Evolutionary conservation across 2,329 filamentous ascomycete genomes (phyloP).

Genomic region (Hymenoscyphus scutula): DNA sequence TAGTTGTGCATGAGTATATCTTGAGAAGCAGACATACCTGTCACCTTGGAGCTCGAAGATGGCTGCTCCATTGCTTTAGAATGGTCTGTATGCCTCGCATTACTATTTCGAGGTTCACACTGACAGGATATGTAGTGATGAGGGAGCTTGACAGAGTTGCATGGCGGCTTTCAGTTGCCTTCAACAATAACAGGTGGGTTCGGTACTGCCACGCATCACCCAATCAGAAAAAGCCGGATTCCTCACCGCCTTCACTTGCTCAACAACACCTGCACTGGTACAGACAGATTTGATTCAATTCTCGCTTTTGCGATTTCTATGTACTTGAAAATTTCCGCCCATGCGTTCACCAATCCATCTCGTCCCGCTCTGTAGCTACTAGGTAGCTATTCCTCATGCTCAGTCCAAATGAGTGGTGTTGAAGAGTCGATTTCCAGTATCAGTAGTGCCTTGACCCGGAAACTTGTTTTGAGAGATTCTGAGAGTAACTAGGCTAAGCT

Average conservation of each 20-base stretch:
- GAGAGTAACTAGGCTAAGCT: constrained; percentile 49
- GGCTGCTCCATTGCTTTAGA: constrained; percentile 58
- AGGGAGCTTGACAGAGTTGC: not conserved
- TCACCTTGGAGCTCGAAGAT: constrained; percentile 73
- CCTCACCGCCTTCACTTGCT: not conserved
- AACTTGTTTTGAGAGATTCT: constrained; percentile 56
- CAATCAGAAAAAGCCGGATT: not conserved
- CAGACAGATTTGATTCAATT: no score
- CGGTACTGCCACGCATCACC: not conserved
- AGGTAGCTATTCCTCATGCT: not conserved
- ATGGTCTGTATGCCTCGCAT: not conserved
- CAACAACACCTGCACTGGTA: no score
- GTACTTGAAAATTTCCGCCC: not conserved
- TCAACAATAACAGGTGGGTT: no score
- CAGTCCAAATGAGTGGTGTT: constrained; percentile 49
- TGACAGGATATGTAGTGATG: not conserved
- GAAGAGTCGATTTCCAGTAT: constrained; percentile 60
- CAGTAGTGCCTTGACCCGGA: constrained; percentile 49
- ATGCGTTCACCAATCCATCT: not conserved
- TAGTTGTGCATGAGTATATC: constrained; percentile 13
- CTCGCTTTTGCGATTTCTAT: no score
- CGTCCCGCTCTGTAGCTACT: not conserved
- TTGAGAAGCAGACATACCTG: constrained; percentile 51
- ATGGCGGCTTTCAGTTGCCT: not conserved
- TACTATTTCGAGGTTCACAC: not conserved